Evolutionary conservation across 202 grass and related monocot species (phyloP), one percentile per base, ranked within the genome.

Genomic region (Hordeum pubiflorum): DNA sequence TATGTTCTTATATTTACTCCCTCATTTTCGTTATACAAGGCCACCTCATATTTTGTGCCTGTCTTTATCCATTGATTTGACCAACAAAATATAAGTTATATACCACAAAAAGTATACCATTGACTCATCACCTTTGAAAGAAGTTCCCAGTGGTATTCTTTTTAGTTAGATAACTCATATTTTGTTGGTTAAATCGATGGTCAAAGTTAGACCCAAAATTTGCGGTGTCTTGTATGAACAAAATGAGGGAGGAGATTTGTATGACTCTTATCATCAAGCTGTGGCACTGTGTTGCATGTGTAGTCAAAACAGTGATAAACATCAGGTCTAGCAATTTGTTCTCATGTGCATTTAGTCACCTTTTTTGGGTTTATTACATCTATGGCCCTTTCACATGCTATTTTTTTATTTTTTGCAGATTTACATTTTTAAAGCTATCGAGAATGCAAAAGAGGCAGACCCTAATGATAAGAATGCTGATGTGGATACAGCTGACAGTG

Each of bases 351-450:
- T 66, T 37, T 39, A 39, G 10, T 10, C 2, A 4, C 50, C 31
- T 37, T 56, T 56, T 52, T 10, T 18, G 20, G 11, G n/a, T 52
- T 31, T 52, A 34, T 12, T 72, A 31, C 69, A 66, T 65, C 5
- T 69, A 23, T 36, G 11, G 52, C 48, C 21, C 38, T 60, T 60
- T 80, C 3, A 73, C 46, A 55, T 78, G 29, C 31, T 18, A 44
- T 29, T 78, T 0, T 0, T 7, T 33, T 63, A 22, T 63, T 36
- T 63, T 13, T 76, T 83, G 64, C 84, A 86, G 88, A 83, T 90
- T 37, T 80, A 90, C 59, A 86, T 90, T 57, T 63, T 75, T 34
- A 90, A 90, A 58, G 88, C 88, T 69, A 79, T 63, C 0, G 52
- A 61, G 58, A 75, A 75, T 69, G 69, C 4, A 61, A 14, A 83